These are phyloP conservation scores for Phytophthora vignae DNA, from an alignment of 352 stramenopile species.

Conservation along the genomic window DNA sequence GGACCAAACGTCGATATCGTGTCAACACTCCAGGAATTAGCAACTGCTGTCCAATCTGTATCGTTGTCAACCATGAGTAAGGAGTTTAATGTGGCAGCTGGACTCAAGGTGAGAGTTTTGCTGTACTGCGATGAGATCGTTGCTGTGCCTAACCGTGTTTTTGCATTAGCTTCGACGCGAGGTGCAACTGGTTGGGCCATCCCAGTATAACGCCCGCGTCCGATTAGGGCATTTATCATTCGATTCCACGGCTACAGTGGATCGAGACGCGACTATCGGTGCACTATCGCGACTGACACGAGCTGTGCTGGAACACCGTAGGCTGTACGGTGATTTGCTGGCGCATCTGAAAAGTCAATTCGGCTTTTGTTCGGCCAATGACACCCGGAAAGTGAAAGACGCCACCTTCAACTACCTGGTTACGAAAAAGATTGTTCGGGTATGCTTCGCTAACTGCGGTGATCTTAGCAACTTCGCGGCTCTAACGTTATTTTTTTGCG, in stretches of 20 bases:
- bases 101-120: constrained; percentile 53
- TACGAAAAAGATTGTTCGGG: constrained; percentile 48
- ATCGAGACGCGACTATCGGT: constrained; percentile 60
- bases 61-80: constrained; percentile 61
- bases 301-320: constrained; percentile 47
- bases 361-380: constrained; percentile 43
- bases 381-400: constrained; percentile 57
- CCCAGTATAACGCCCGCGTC: constrained; percentile 38
- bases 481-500: constrained; percentile 24
- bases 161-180: constrained; percentile 58
- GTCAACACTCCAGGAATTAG: constrained; percentile 56
- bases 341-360: constrained; percentile 52
- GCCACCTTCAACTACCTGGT: constrained; percentile 59
- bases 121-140: background rate
- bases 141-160: constrained; percentile 20
- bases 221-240: constrained; percentile 58
- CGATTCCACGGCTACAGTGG: constrained; percentile 33
- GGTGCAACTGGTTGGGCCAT: constrained; percentile 22
- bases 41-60: constrained; percentile 44
- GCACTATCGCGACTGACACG: constrained; percentile 50
- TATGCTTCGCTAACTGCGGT: constrained; percentile 24
- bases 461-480: background rate
- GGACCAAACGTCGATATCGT: constrained; percentile 67
- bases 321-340: constrained; percentile 56
- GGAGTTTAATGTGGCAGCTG: constrained; percentile 61